Evolutionary conservation across 192 early-diverging fungal species (phyloP), one percentile per base, ranked within the genome.

Genomic region (Radiomyces spectabilis): DNA sequence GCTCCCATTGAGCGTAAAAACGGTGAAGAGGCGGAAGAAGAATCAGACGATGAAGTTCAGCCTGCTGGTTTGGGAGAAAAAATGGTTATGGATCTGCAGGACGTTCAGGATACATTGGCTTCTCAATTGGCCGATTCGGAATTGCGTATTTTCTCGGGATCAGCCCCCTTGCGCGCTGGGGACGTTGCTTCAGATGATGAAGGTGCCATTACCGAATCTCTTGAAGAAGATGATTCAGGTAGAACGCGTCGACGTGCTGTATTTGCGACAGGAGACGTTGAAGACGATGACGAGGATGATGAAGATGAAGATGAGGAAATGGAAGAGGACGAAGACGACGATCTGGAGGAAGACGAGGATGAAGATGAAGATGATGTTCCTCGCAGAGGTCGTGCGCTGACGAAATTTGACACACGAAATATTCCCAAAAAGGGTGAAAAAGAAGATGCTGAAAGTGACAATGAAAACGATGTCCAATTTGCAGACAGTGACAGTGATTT

Each of bases 71-170:
- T 80, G 57, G 96, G 96, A 18, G 93, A 99, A 60, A 79, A 82
- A 52, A 89, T 99, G 84, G 93, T 99, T 19, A 84, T 86, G 61
- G 83, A 91, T 57, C 69, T 99, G 46, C 96, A 99, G 68, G 88
- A 93, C 65, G 89, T 80, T 9, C 60, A 67, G 33, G 68, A 78
- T 46, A 93, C 91, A 8, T 59, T 93, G 25, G 85, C 77, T 27
- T 78, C 84, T 41, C 78, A 88, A 54, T 75, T 91, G 6, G 68
- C 78, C 57, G 66, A 70, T 10, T 85, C 80, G 59, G 72, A 79
- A 18, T 65, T 94, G 47, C 77, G 80, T 3, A 69, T 93, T 26
- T 92, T 93, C 59, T 72, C 74, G 10, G 55, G 66, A 33, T 86
- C 88, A 18, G 65, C 75, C 21, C 83, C 78, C 30, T 52, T 89